Percentiles rank a stretch among this genome's conserved stretches.
Conservation (phyloP, 345 rosid species). For the Citrus australasica region DNA sequence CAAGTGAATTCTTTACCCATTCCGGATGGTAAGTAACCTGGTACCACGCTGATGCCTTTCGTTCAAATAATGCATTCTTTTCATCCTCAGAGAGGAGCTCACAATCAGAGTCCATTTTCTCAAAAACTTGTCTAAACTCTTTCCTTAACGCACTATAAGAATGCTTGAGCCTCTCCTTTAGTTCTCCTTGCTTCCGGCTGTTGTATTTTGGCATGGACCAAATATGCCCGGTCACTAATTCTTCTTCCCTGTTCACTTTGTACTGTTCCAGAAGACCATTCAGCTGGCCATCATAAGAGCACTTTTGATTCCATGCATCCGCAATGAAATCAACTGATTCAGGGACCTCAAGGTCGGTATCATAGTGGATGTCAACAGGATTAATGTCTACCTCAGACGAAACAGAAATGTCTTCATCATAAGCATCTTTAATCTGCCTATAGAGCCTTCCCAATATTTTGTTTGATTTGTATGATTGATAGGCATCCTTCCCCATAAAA, state of each 20-base stretch:
- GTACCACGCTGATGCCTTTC: conserved; percentile 93
- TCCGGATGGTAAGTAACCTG: conserved; percentile 75
- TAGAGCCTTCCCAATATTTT: conserved; percentile 83
- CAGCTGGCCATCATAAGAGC: conserved; percentile 71
- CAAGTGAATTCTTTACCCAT: conserved; percentile 56
- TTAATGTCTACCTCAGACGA: conserved; percentile 31
- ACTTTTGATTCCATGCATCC: conserved; percentile 81
- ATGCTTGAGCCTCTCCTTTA: conserved; percentile 73
- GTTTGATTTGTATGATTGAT: conserved; percentile 62
- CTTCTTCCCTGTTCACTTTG: conserved; percentile 83
- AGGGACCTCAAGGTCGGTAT: conserved; percentile 48
- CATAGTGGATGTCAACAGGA: conserved; percentile 55
- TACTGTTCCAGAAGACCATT: conserved; percentile 72
- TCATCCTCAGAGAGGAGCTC: conserved; percentile 56
- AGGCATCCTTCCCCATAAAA: conserved; percentile 80
- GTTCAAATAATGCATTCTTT: conserved; percentile 53
- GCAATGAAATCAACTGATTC: conserved; percentile 55
- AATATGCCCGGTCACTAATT: conserved; percentile 85
- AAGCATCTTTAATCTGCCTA: conserved; percentile 54
- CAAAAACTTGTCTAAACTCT: conserved; percentile 68
- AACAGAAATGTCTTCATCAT: conserved; percentile 41
- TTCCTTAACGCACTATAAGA: conserved; percentile 65
- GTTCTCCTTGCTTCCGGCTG: conserved; percentile 70
- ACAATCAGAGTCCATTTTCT: conserved; percentile 38
- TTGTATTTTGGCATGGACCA: conserved; percentile 85